Conservation (phyloP, 805 yeast genomes). For the Candida ulmi region DNA sequence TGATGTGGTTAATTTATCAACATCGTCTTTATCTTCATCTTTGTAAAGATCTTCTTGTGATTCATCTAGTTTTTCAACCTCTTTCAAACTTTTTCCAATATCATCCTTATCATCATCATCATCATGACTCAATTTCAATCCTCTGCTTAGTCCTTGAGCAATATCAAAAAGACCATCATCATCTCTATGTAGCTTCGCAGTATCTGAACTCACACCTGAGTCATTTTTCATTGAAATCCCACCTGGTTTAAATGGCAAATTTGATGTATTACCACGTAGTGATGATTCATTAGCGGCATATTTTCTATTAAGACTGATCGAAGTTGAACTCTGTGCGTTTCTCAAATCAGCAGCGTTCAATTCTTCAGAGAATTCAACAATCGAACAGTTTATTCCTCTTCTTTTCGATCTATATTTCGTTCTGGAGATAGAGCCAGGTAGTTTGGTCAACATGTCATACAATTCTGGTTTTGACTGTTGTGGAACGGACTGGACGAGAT, state of each 20-base stretch:
- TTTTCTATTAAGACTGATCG: conserved; percentile 68
- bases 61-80: conserved; percentile 21
- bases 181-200: conserved; percentile 55
- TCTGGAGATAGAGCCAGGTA: conserved; percentile 60
- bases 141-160: conserved; percentile 80
- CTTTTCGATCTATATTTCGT: conserved; percentile 66
- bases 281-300: conserved; percentile 57
- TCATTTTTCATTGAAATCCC: conserved; percentile 42
- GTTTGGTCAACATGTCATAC: conserved; percentile 33
- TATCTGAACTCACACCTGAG: conserved; percentile 28
- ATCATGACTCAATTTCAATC: conserved; percentile 33
- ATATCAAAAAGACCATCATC: conserved; percentile 70
- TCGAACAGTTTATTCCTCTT: conserved; percentile 66
- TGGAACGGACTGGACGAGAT: conserved; percentile 58
- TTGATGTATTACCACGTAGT: conserved; percentile 64
- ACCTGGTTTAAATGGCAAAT: conserved; percentile 91
- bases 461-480: conserved; percentile 22
- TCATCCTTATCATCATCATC: conserved; percentile 2
- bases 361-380: conserved; percentile 59
- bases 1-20: not conserved
- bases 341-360: conserved; percentile 41
- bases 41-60: conserved; percentile 27
- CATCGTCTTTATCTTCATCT: not conserved
- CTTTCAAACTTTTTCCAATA: no score
- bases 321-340: conserved; percentile 55